Evolutionary conservation across 768 basidiomycete species (phyloP), one percentile per base, ranked within the genome.

Genomic region (Rhodocollybia butyracea): DNA sequence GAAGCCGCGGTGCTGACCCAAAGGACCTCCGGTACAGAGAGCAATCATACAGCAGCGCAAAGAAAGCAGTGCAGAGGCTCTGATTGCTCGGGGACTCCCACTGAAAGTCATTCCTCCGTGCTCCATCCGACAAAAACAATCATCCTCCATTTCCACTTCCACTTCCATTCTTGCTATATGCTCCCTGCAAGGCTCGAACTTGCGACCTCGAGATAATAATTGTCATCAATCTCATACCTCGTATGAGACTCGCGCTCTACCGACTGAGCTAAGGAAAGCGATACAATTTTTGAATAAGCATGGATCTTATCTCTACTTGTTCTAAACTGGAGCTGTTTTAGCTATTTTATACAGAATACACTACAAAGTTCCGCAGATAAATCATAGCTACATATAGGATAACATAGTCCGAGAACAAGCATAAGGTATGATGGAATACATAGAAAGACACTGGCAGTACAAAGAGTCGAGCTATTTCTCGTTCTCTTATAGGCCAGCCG

Each of bases 1-100:
- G 87, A 90, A 38, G 80, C 87, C 2, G 75, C 82, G 1, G 80
- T 86, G 58, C 73, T 95, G 46, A 88, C 89, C 0, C 94, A 98
- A 89, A 89, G 59, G 94, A 98, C 66, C 71, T 98, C 0, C 80
- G 86, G 86, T 0, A 77, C 78, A 13, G 74, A 70, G 30, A 72
- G 68, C 21, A 77, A 80, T 65, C 77, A 79, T 61, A 78, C 74
- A 21, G 67, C 68, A 24, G 79, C 80, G 38, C 66, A 91, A 41
- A 70, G 74, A 71, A 75, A 21, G 76, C 88, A 15, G 75, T 85
- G 58, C 8, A 11, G 6, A 13, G 30, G 2, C 42, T 41, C 11
- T 1, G 17, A 29, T 53, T 24, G 42, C 10, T 13, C 19, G 19
- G 17, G 27, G 32, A 26, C 15, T n/a, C n/a, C n/a, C n/a, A n/a